These are phyloP conservation scores for Cercospora nicotianae DNA, from an alignment of 2,329 filamentous ascomycete genomes.

Conservation along the genomic window DNA sequence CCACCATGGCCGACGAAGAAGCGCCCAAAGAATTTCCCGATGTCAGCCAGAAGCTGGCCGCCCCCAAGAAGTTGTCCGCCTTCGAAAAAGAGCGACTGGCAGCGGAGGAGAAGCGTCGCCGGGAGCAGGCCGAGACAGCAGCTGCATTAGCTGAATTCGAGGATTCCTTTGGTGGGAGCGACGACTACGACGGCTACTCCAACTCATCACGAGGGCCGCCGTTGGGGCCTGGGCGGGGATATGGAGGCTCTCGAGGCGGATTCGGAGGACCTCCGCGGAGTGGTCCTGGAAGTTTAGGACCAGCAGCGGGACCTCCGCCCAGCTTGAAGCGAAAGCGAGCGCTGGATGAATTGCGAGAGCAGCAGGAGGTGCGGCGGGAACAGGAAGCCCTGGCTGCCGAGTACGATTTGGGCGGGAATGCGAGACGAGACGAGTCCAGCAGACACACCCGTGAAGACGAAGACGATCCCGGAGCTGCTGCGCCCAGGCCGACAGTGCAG, in stretches of 20 bases:
- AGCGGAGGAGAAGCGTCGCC: constrained; percentile 79
- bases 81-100: constrained; percentile 89
- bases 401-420: constrained; percentile 13
- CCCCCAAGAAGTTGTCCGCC: constrained; percentile 77
- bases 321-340: constrained; percentile 39
- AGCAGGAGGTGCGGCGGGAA: constrained; percentile 32
- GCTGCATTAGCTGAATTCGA: constrained; percentile 86
- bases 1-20: constrained; percentile 28
- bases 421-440: constrained; percentile 33
- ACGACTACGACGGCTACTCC: constrained; percentile 43
- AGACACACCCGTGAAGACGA: constrained; percentile 18
- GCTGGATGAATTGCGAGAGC: constrained; percentile 37
- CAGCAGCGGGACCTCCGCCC: constrained; percentile 39
- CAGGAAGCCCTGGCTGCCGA: constrained; percentile 26
- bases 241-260: constrained; percentile 34
- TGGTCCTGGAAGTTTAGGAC: constrained; percentile 53
- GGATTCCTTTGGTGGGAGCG: constrained; percentile 63
- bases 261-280: constrained; percentile 43
- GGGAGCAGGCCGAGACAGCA: constrained; percentile 83
- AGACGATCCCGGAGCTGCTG: constrained; percentile 47
- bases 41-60: constrained; percentile 70
- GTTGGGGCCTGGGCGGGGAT: constrained; percentile 19
- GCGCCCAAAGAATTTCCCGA: constrained; percentile 61
- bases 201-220: constrained; percentile 26
- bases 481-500: constrained; percentile 55